Conservation (phyloP, 2,329 filamentous ascomycete genomes). For the Aplosporella prunicola region DNA sequence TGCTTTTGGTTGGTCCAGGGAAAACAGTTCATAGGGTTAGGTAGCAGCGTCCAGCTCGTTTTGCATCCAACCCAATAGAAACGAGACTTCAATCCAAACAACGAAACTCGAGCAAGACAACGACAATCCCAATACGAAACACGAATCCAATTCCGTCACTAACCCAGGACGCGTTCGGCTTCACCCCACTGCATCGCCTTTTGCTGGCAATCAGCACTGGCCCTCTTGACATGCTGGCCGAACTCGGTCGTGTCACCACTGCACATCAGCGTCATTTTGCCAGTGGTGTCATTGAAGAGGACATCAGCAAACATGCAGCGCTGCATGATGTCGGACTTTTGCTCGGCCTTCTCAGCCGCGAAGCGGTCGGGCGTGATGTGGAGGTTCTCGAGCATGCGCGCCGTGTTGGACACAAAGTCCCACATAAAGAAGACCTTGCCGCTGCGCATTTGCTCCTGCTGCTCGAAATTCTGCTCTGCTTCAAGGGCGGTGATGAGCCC, state of each 20-base stretch:
- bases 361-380: background rate
- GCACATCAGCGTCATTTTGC: constrained; percentile 4
- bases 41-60: too few species aligned
- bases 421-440: constrained; percentile 9
- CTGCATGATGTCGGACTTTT: constrained; percentile 8
- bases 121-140: too few species aligned
- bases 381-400: constrained; percentile 2
- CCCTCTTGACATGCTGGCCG: constrained; percentile 2
- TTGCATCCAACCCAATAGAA: too few species aligned
- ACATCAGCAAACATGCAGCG: constrained; percentile 7
- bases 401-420: constrained; percentile 6
- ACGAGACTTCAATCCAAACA: too few species aligned
- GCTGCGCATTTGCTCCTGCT: background rate
- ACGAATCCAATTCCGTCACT: too few species aligned
- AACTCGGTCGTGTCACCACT: constrained; percentile 3
- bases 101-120: too few species aligned
- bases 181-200: constrained; percentile 1
- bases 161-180: constrained; percentile 3
- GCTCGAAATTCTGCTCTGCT: background rate
- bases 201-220: constrained; percentile 1
- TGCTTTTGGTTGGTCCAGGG: too few species aligned
- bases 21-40: too few species aligned
- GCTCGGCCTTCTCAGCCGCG: background rate
- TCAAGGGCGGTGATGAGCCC: constrained; percentile 4
- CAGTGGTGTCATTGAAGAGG: constrained; percentile 7